These are phyloP conservation scores for Sugiyamaella valdiviana DNA, from an alignment of 805 yeast species.

Conservation along the genomic window DNA sequence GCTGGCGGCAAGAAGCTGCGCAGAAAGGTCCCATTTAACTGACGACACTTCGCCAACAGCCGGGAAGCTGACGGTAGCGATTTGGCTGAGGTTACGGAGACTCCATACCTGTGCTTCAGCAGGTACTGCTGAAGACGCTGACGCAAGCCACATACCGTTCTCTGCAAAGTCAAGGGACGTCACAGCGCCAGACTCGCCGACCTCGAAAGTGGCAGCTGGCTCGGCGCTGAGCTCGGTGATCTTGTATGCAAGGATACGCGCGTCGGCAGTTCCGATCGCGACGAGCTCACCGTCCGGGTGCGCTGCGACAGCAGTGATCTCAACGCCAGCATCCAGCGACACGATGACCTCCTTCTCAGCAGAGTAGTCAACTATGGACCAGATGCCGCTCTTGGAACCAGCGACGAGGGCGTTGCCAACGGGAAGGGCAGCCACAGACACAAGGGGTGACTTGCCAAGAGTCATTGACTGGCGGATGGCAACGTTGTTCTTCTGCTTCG, in stretches of 20 bases:
- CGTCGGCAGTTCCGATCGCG: slow-evolving; percentile 35
- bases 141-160: slow-evolving; percentile 58
- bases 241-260: slow-evolving; percentile 36
- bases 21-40: slow-evolving; percentile 26
- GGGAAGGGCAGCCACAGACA: not conserved
- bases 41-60: slow-evolving; percentile 1
- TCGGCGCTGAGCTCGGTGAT: slow-evolving; percentile 32
- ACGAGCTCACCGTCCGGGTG: slow-evolving; percentile 47
- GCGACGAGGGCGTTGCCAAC: slow-evolving; percentile 5
- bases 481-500: not conserved
- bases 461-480: not conserved
- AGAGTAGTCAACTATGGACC: slow-evolving; percentile 15
- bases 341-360: slow-evolving; percentile 5
- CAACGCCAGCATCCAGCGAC: slow-evolving; percentile 11
- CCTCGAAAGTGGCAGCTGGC: slow-evolving; percentile 31
- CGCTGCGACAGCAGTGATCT: slow-evolving; percentile 21
- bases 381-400: slow-evolving; percentile 9
- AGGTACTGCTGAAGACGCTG: slow-evolving; percentile 26
- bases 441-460: not conserved
- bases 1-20: slow-evolving; percentile 25
- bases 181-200: slow-evolving; percentile 22
- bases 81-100: slow-evolving; percentile 36
- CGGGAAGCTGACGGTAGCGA: slow-evolving; percentile 12
- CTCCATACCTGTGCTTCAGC: slow-evolving; percentile 42
- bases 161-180: slow-evolving; percentile 45